Percentiles rank a stretch among this genome's conserved stretches.
Conservation (phyloP, 148 eudicot genomes). For the Camellia granthamiana region DNA sequence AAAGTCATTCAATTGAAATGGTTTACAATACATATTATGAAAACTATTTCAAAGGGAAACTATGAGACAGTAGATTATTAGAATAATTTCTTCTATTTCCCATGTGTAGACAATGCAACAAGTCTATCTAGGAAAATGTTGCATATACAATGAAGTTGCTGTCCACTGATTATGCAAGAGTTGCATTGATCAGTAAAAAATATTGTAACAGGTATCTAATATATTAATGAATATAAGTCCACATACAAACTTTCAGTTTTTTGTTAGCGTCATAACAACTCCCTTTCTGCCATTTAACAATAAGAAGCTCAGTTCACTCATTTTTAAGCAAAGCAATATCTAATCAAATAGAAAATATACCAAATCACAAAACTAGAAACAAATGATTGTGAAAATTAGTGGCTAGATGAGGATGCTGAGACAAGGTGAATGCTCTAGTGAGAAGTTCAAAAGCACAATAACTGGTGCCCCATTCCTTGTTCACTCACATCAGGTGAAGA, state of each 20-base stretch:
- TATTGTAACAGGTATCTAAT: too few relatives aligned
- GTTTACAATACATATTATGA: too few relatives aligned
- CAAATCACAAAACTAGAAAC: background rate
- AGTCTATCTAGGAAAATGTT: background rate
- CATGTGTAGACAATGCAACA: background rate
- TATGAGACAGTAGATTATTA: background rate
- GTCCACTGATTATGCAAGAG: background rate
- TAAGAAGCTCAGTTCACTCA: background rate
- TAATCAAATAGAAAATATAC: background rate
- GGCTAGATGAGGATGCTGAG: too few relatives aligned
- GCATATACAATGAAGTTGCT: background rate
- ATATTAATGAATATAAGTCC: background rate
- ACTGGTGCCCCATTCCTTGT: too few relatives aligned
- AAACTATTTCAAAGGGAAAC: background rate
- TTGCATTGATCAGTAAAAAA: background rate
- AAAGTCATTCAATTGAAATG: background rate
- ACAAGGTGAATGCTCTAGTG: too few relatives aligned
- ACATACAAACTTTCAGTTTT: background rate
- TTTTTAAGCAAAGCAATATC: background rate
- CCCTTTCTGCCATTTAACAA: background rate
- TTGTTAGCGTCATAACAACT: background rate
- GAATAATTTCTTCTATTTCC: background rate
- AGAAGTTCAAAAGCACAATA: too few relatives aligned
- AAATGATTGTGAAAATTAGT: background rate
- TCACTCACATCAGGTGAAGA: too few relatives aligned